Base-by-base conservation (phyloP, 1,284 basidiomycete genomes). In the Cutaneotrichosporon cyanovorans region DNA sequence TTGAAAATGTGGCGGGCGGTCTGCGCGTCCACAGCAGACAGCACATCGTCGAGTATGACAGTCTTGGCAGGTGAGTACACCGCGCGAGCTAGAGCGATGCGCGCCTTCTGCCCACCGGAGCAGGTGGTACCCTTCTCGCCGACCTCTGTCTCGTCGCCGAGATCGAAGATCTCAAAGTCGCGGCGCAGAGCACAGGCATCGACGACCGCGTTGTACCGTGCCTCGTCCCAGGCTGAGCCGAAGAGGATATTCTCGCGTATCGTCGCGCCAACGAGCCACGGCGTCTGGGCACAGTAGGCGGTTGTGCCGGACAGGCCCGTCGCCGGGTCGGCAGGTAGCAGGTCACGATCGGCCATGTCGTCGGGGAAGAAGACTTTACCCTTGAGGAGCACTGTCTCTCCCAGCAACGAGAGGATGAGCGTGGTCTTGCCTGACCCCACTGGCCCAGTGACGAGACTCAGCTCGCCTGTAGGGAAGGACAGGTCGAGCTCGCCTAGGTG, bases 401-500 rank as follows among this genome's bases (percentile, higher is more conserved):
- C 78, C n/a, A 68, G 57, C 3, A 66, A 47, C 15, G 83, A 82
- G 15, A 76, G 74, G 44, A 86, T 71, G 5, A 87, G 67, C 0
- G 84, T 83, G 0, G 84, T 85, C 72, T 90, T 90, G 11, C 77
- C 77, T 2, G 65, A 72, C 5, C 77, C 77, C 19, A 78, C 77
- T 3, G 75, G 62, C 1, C 75, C 74, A 21, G 68, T 60, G 16
- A 75, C 54, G 39, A 75, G 58, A 41, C 63, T 69, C 15, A 75
- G 60, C 30, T 65, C 46, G n/a, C 71, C 68, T 1, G 55, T 49
- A 4, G 74, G 74, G 61, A 75, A 76, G 3, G 56, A 56, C 15
- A 79, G 55, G 56, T 75, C 66, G 33, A 78, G 57, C 33, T 75
- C 65, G 4, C 68, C 62, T 2, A 79, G 64, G 14, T 59, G 54